Percentiles rank a stretch among this genome's conserved stretches.
Conservation (phyloP, 208 protist species). For the Crithidia expoeki region DNA sequence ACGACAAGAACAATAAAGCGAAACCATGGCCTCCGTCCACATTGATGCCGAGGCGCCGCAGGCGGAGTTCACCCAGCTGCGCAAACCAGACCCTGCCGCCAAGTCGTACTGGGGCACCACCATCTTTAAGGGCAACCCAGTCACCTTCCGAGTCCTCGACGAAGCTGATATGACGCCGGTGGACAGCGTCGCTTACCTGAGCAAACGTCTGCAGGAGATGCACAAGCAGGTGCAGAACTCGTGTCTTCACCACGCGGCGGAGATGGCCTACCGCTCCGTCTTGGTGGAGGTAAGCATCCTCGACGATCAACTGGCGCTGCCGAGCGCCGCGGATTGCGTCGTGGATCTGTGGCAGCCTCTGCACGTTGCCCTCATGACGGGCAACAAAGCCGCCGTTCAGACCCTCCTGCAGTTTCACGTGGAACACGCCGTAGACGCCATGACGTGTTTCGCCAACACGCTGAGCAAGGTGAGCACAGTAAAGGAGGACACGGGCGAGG, state of each 20-base stretch:
- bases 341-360: constrained; percentile 74
- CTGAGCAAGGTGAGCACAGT: neutral
- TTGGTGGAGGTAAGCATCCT: constrained; percentile 67
- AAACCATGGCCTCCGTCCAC: constrained; percentile 1
- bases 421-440: constrained; percentile 44
- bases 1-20: too few species aligned
- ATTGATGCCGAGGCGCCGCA: constrained; percentile 3
- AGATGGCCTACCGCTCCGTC: constrained; percentile 52
- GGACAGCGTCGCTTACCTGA: constrained; percentile 26
- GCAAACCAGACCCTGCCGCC: constrained; percentile 26
- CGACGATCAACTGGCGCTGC: constrained; percentile 50
- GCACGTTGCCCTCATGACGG: constrained; percentile 64
- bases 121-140: constrained; percentile 23
- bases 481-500: neutral
- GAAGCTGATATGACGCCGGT: constrained; percentile 28
- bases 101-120: constrained; percentile 44
- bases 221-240: constrained; percentile 26
- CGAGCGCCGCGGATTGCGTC: constrained; percentile 38
- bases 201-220: constrained; percentile 16
- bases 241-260: constrained; percentile 25
- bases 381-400: constrained; percentile 39
- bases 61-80: constrained; percentile 31
- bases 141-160: constrained; percentile 52
- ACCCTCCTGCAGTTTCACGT: constrained; percentile 68
- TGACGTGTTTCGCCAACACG: constrained; percentile 30